Base-by-base conservation (phyloP, 75 land plant genomes). In the Sequoia sempervirens region DNA sequence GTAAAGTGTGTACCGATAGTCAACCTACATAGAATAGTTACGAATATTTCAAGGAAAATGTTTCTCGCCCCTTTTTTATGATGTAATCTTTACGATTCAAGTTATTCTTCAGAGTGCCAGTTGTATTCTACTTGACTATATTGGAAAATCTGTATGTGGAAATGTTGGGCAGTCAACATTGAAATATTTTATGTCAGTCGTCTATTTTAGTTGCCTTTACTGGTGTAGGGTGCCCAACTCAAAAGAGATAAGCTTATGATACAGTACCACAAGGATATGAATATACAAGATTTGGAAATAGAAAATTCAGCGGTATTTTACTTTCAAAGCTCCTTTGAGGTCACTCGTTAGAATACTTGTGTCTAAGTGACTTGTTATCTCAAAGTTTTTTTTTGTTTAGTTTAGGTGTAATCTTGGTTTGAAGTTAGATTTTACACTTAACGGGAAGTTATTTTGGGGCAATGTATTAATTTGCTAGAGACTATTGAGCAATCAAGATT, bases 11-110 rank as follows among this genome's bases (percentile, higher is more conserved):
- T 78, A 45, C 32, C 13, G 26, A 26, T 41, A 26, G 30, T 26
- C 28, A 78, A 41, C 23, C 32, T 6, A 41, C n/a, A 45, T 78
- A 23, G n/a, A n/a, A 7, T n/a, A 4, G 13, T 23, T n/a, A 11
- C n/a, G 13, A 78, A 43, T n/a, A 78, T 78, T 78, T 78, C 30
- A 45, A 78, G 80, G 50, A 78, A 78, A 23, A 78, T 45, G 46
- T 41, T 10, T 26, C 45, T 78, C 45, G 23, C 79, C 41, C n/a
- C 79, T 8, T 75, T 75, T 41, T 23, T 45, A 75, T 20, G 23
- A 38, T 38, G 46, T 45, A 78, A 78, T 2, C 15, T 78, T 78
- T 11, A 78, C n/a, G 28, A 41, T 43, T 40, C 30, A 75, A 75
- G 20, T 1, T 75, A 75, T 50, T 50, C 41, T 75, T 10, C 20